phyloP scores from a whole-genome alignment of 2,329 filamentous ascomycete species.

The Clathrospora elynae region DNA sequence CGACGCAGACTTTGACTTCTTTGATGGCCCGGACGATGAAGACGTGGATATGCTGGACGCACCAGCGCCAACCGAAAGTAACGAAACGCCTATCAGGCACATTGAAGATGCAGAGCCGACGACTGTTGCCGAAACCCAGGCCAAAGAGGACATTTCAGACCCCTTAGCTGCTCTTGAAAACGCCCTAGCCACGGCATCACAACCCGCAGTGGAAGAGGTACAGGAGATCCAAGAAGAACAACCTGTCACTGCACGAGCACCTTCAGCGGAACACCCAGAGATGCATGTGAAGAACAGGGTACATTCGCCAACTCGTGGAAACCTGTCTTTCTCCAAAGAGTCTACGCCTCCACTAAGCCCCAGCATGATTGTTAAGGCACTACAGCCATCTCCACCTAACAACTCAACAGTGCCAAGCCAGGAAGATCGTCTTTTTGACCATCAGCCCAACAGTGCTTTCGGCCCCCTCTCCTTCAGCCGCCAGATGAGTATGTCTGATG shows the following conservation, averaged over 20 bases:
- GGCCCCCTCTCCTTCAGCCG: conserved; percentile 58
- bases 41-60: conserved; percentile 44
- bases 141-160: conserved; percentile 35
- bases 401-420: conserved; percentile 10
- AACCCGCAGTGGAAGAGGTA: conserved; percentile 2
- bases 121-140: conserved; percentile 6
- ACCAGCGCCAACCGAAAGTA: conserved; percentile 22
- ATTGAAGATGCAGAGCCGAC: conserved; percentile 1
- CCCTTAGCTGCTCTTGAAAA: conserved; percentile 38
- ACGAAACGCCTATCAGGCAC: conserved; percentile 9
- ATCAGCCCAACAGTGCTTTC: conserved; percentile 54
- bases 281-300: neutral
- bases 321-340: conserved; percentile 15
- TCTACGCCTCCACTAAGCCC: conserved; percentile 50
- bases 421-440: conserved; percentile 8
- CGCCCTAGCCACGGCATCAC: conserved; percentile 27
- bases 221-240: conserved; percentile 10
- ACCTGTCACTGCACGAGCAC: neutral
- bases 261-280: neutral
- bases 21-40: conserved; percentile 66
- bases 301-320: neutral
- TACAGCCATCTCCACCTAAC: conserved; percentile 51
- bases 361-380: conserved; percentile 51
- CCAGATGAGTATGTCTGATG: conserved; percentile 55
- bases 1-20: conserved; percentile 83